These are phyloP conservation scores for Nephelium lappaceum DNA, from an alignment of 345 rosid genomes.

Conservation along the genomic window DNA sequence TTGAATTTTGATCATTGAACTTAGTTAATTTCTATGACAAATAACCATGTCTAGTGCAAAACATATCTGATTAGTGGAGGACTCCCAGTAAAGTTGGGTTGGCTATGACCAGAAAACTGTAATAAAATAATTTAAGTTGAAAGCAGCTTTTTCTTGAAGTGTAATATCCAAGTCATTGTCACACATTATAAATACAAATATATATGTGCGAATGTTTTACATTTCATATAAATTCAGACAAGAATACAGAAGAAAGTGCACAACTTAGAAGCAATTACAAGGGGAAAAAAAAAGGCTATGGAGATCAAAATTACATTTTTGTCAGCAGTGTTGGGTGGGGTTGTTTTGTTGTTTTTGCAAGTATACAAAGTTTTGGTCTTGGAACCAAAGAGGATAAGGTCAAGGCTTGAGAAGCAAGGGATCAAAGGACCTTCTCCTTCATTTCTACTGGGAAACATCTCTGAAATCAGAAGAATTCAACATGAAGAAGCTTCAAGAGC, in stretches of 20 bases:
- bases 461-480: conserved; percentile 33
- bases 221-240: neutral
- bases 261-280: neutral
- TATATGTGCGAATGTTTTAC: too few species aligned
- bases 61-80: neutral
- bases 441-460: conserved; percentile 45
- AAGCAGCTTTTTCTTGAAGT: neutral
- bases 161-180: neutral
- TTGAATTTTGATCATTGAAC: neutral
- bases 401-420: conserved; percentile 45
- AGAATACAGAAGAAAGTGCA: neutral
- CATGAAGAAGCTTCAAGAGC: conserved; percentile 11
- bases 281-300: neutral
- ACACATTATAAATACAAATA: neutral
- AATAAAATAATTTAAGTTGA: neutral
- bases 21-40: neutral
- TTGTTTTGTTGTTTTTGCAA: conserved; percentile 18
- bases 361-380: conserved; percentile 18
- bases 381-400: conserved; percentile 34
- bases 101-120: neutral
- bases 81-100: neutral
- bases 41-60: neutral
- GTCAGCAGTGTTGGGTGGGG: conserved; percentile 26
- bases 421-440: conserved; percentile 49
- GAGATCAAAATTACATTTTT: neutral